Conservation (phyloP, 179 eudicot species). For the Silene coronaria region DNA sequence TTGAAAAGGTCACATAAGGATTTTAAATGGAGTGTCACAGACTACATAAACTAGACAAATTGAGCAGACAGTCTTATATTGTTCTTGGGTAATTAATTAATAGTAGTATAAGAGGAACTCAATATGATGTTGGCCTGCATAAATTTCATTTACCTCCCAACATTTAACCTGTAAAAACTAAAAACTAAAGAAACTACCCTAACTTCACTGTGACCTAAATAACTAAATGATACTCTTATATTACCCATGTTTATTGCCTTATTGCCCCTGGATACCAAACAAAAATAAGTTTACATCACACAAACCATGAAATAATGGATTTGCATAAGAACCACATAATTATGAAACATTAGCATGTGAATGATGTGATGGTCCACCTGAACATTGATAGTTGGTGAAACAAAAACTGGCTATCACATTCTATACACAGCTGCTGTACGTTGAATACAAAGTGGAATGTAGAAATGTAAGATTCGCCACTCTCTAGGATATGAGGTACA, state of each 20-base stretch:
- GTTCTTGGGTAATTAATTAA: no score
- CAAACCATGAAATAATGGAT: neutral
- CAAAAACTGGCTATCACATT: neutral
- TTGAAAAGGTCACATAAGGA: no score
- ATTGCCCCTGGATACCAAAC: neutral
- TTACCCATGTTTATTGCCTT: neutral
- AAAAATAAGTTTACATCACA: neutral
- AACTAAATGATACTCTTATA: neutral
- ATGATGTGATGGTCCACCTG: neutral
- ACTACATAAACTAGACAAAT: no score
- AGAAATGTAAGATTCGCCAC: neutral
- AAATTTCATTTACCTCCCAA: neutral
- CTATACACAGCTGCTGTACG: neutral
- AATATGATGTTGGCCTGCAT: neutral
- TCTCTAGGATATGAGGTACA: neutral
- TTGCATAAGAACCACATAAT: constrained; percentile 1
- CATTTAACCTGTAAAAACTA: neutral
- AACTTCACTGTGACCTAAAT: neutral
- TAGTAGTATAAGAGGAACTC: no score
- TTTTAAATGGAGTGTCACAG: no score
- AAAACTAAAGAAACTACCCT: neutral
- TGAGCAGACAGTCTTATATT: no score
- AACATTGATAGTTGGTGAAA: neutral
- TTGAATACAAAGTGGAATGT: neutral
- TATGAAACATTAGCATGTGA: neutral